A percentile compares a stretch with the other conserved stretches of the same genome.
Conservation (phyloP, 768 basidiomycete genomes). For the Tephrocybe sp. region DNA sequence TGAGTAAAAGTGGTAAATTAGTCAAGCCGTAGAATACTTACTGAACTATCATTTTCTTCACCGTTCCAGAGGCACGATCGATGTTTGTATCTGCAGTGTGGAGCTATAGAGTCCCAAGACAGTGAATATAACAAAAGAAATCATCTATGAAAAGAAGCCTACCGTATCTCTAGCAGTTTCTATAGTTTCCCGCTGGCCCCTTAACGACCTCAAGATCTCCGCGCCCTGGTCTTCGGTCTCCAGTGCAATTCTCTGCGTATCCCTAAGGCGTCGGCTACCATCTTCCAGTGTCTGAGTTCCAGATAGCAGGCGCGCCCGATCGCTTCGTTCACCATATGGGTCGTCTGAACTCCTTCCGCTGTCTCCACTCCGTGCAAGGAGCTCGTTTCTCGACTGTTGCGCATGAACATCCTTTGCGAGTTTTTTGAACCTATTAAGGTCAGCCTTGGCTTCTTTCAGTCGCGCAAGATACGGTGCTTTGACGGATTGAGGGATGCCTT, state of each 20-base stretch:
- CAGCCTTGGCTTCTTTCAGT: constrained; percentile 66
- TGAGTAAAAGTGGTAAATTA: not conserved
- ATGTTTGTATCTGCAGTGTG: constrained; percentile 79
- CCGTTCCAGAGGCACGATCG: constrained; percentile 82
- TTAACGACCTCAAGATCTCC: constrained; percentile 77
- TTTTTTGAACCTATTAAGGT: constrained; percentile 75
- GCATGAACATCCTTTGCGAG: constrained; percentile 69
- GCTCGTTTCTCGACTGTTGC: constrained; percentile 48
- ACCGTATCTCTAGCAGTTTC: constrained; percentile 86
- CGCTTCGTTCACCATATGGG: constrained; percentile 61
- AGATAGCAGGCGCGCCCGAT: constrained; percentile 67
- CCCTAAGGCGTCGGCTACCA: constrained; percentile 68
- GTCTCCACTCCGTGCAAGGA: constrained; percentile 33
- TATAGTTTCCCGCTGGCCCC: constrained; percentile 87
- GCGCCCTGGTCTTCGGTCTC: constrained; percentile 92
- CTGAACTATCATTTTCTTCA: constrained; percentile 92
- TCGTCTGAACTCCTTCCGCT: constrained; percentile 51
- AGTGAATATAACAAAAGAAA: not conserved
- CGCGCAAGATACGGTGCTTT: constrained; percentile 64
- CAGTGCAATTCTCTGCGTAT: constrained; percentile 83
- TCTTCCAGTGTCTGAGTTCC: constrained; percentile 75
- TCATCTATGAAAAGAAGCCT: constrained; percentile 20
- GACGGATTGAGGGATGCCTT: constrained; percentile 86
- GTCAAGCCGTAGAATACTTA: constrained; percentile 34
- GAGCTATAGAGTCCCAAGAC: constrained; percentile 43